Evolutionary conservation across 179 eudicot genomes (phyloP), one percentile per base, ranked within the genome.

Genomic region (Spergularia azorica): DNA sequence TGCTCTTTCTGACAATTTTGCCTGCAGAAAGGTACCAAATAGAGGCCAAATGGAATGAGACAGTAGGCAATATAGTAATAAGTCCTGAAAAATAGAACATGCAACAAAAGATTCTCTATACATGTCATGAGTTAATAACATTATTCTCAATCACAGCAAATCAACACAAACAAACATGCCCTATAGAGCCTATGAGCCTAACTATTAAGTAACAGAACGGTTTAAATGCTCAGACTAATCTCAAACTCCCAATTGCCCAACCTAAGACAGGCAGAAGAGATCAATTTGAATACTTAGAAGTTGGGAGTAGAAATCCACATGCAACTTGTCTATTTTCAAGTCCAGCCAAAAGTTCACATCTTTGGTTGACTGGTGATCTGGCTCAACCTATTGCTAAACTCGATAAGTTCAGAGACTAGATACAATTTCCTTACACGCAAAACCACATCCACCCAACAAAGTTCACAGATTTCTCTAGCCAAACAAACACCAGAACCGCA

Each of bases 1-100:
- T 63, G 99, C 99, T 80, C 99, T 87, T 74, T 91, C 97, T 2
- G 98, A 83, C 11, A 95, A 82, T 74, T 93, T 84, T 0, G 97
- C 93, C 98, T 93, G 59, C 63, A 77, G 2, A 9, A 54, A 71
- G 9, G 51, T 13, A 8, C 16, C 78, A 39, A 50, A 41, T n/a
- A 6, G 10, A 46, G 32, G 0, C 60, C 10, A 72, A 41, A 43
- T 39, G 51, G 16, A n/a, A 26, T 15, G 41, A 58, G 20, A 38
- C 10, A 36, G 56, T 36, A 70, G 8, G 15, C 14, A 39, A n/a
- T n/a, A 58, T 3, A 17, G 10, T 11, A 41, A 13, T 4, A 13
- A 43, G 14, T 61, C 32, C 64, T 66, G 32, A n/a, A 26, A 26
- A 26, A 26, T 26, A 26, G 32, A 0, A 26, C 32, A 26, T 26